phyloP scores from a whole-genome alignment of 1,139 yeast genomes.

The Magnusiomyces tetraspermus region DNA sequence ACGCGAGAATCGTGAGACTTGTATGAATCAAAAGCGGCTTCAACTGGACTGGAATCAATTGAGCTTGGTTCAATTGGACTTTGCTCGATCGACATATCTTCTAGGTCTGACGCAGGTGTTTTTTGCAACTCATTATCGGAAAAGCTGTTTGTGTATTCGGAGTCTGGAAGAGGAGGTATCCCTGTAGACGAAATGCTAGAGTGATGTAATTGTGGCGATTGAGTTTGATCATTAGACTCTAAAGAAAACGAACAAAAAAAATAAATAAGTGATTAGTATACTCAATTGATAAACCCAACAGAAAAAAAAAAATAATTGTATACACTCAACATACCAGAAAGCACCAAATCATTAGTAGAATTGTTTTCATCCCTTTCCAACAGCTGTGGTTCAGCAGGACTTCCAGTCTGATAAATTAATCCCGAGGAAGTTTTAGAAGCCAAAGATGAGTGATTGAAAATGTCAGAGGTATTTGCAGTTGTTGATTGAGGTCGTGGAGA shows the following conservation, averaged over 20 bases:
- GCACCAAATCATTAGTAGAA: neutral
- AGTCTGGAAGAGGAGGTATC: neutral
- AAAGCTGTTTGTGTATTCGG: neutral
- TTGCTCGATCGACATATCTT: neutral
- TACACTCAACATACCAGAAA: neutral
- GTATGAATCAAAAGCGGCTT: neutral
- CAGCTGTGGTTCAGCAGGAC: neutral
- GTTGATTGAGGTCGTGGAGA: slow-evolving; percentile 14
- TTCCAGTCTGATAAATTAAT: neutral
- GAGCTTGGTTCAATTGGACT: neutral
- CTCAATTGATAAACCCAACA: neutral
- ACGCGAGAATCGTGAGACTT: neutral
- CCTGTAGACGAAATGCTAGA: neutral
- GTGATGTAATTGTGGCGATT: neutral
- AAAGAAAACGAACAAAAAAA: neutral
- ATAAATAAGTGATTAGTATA: too few species aligned
- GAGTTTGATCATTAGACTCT: neutral
- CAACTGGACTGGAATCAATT: neutral
- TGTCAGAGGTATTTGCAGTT: slow-evolving; percentile 4
- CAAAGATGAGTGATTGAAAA: neutral
- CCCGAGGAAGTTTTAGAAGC: neutral
- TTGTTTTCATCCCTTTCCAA: neutral
- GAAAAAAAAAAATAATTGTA: too few species aligned
- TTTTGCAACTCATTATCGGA: neutral
- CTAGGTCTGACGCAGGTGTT: neutral